A percentile compares a stretch with the other conserved stretches of the same genome.
Evolutionary conservation across 257 asterid genomes (phyloP).

Genomic region (Nicotiana tabacum): DNA sequence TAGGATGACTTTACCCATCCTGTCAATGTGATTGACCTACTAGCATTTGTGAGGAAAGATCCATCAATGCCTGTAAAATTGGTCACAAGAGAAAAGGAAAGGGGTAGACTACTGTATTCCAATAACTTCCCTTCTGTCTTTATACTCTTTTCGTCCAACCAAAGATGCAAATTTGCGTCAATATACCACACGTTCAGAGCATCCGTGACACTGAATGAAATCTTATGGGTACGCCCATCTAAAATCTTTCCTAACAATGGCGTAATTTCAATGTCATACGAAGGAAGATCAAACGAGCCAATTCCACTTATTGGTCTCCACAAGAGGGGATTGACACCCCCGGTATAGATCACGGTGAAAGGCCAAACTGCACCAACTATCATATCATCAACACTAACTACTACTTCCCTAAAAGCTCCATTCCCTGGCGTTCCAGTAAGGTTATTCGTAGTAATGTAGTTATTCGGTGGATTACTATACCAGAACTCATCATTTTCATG

Average conservation of each 20-base stretch:
- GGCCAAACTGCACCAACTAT: slow-evolving; percentile 70
- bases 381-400: slow-evolving; percentile 42
- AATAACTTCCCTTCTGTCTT: slow-evolving; percentile 50
- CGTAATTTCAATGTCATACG: slow-evolving; percentile 69
- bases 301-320: slow-evolving; percentile 82
- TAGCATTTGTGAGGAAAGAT: slow-evolving; percentile 34
- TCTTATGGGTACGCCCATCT: slow-evolving; percentile 53
- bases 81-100: slow-evolving; percentile 20
- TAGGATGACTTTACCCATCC: slow-evolving; percentile 71
- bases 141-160: slow-evolving; percentile 50
- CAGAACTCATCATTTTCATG: slow-evolving; percentile 87
- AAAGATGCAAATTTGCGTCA: slow-evolving; percentile 83
- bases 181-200: slow-evolving; percentile 78
- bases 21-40: slow-evolving; percentile 38
- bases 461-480: slow-evolving; percentile 59
- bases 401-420: slow-evolving; percentile 74
- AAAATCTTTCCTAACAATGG: slow-evolving; percentile 48
- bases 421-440: slow-evolving; percentile 42
- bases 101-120: slow-evolving; percentile 19
- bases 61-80: slow-evolving; percentile 65
- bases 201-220: slow-evolving; percentile 49
- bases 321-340: slow-evolving; percentile 72
- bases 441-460: slow-evolving; percentile 42
- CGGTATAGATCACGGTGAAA: slow-evolving; percentile 68
- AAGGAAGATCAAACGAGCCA: slow-evolving; percentile 76